Evolutionary conservation across 2,329 filamentous ascomycete species (phyloP).

Genomic region (Ceratocystis eucalypticola): DNA sequence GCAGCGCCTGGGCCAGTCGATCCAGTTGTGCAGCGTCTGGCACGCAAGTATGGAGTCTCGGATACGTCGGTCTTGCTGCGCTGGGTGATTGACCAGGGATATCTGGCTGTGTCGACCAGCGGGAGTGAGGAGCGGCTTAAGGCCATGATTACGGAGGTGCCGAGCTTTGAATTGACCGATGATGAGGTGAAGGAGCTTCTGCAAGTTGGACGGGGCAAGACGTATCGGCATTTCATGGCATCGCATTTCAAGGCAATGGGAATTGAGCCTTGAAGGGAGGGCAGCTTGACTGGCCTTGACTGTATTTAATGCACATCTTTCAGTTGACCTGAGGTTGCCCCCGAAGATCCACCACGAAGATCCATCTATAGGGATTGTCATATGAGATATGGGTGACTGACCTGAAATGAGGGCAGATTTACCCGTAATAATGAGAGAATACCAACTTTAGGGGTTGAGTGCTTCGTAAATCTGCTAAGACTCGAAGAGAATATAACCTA

Average conservation of each 20-base stretch:
- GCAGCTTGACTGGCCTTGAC: too few species aligned
- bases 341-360: too few species aligned
- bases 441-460: too few species aligned
- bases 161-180: constrained; percentile 17
- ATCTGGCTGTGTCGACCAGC: constrained; percentile 17
- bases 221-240: constrained; percentile 4
- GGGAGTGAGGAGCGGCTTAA: constrained; percentile 20
- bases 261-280: not conserved
- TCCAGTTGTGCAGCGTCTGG: not conserved
- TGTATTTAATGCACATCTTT: too few species aligned
- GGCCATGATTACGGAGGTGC: constrained; percentile 20
- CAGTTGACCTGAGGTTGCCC: too few species aligned
- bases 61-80: constrained; percentile 8
- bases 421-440: too few species aligned
- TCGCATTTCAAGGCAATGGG: constrained; percentile 13
- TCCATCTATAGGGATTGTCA: too few species aligned
- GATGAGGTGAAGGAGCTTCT: constrained; percentile 10
- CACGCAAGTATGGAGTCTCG: constrained; percentile 2
- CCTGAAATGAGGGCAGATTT: too few species aligned
- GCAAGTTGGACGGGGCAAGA: constrained; percentile 1
- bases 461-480: too few species aligned
- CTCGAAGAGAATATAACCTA: too few species aligned
- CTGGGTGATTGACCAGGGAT: constrained; percentile 11
- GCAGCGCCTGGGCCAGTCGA: not conserved
- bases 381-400: too few species aligned